Percentiles rank a stretch among this genome's conserved stretches.
These are phyloP conservation scores for Bryoglossum gracile DNA, from an alignment of 495 filamentous ascomycete genomes.

Conservation along the genomic window DNA sequence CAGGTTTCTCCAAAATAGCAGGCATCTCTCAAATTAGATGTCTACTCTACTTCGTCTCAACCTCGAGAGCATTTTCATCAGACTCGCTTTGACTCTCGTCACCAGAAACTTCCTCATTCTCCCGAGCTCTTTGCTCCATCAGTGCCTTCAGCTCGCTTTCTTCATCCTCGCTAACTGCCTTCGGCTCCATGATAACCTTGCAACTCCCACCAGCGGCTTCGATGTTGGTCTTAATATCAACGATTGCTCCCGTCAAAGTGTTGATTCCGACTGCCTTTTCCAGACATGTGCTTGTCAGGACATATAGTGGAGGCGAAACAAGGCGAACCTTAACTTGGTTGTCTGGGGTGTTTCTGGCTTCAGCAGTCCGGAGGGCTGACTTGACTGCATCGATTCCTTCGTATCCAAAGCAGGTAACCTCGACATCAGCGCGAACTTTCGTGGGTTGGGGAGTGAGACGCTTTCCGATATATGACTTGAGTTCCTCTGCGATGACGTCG, in stretches of 20 bases:
- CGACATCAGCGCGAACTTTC: constrained; percentile 95
- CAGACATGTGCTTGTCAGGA: constrained; percentile 85
- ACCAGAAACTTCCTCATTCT: constrained; percentile 94
- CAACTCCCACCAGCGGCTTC: constrained; percentile 65
- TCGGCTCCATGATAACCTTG: constrained; percentile 91
- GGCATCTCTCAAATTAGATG: no score
- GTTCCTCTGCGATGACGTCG: constrained; percentile 76
- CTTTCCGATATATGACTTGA: constrained; percentile 90
- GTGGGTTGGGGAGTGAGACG: constrained; percentile 93
- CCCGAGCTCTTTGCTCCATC: constrained; percentile 98
- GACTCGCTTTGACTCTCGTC: constrained; percentile 92
- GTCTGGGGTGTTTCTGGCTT: constrained; percentile 79
- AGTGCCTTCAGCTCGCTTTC: constrained; percentile 93
- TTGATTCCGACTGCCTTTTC: constrained; percentile 84
- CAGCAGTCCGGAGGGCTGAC: constrained; percentile 74
- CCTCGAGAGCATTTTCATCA: constrained; percentile 56
- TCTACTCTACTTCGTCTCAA: no score
- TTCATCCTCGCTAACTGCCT: constrained; percentile 97
- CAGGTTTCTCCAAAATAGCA: no score
- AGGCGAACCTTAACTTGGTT: constrained; percentile 95
- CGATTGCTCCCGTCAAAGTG: constrained; percentile 79
- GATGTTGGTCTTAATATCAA: constrained; percentile 73
- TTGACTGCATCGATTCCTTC: constrained; percentile 99
- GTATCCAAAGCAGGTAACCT: constrained; percentile 97
- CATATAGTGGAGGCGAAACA: constrained; percentile 91